phyloP scores from a whole-genome alignment of 2,329 filamentous ascomycete genomes.

The Fusarium temperatum region DNA sequence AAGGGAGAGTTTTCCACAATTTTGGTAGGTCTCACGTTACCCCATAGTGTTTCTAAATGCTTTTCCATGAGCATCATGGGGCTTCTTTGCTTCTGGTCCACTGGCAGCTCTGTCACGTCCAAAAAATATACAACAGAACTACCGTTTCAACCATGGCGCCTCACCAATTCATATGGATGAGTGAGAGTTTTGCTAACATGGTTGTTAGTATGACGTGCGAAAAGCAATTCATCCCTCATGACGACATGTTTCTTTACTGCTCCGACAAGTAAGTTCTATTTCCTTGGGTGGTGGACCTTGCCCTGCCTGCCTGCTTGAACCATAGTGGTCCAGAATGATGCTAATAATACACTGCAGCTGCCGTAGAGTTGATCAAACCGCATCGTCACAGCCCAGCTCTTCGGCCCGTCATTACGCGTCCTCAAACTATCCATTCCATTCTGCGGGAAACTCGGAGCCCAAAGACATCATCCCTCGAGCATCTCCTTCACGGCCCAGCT shows the following conservation, averaged over 20 bases:
- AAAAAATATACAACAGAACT: constrained; percentile 19
- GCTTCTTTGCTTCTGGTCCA: constrained; percentile 29
- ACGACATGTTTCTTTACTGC: constrained; percentile 69
- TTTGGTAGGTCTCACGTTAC: constrained; percentile 61
- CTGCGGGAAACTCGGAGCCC: constrained; percentile 59
- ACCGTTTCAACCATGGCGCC: not conserved
- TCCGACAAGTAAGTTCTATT: constrained; percentile 65
- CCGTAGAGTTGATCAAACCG: constrained; percentile 61
- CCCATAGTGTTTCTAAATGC: not conserved
- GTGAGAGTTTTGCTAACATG: constrained; percentile 29
- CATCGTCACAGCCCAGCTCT: constrained; percentile 42
- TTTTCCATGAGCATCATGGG: constrained; percentile 19
- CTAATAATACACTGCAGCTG: constrained; percentile 53
- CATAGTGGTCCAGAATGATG: constrained; percentile 19
- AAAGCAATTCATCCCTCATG: constrained; percentile 69
- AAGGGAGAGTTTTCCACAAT: constrained; percentile 71
- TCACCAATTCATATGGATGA: not conserved
- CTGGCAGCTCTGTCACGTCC: constrained; percentile 28
- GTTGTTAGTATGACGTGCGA: constrained; percentile 69
- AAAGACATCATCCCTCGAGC: constrained; percentile 71
- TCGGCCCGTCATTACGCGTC: constrained; percentile 46
- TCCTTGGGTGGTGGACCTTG: constrained; percentile 24
- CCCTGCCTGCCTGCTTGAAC: constrained; percentile 5
- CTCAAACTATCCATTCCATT: constrained; percentile 56
- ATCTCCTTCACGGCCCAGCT: constrained; percentile 68